A percentile compares a stretch with the other conserved stretches of the same genome.
phyloP scores from a whole-genome alignment of 495 filamentous ascomycete species.

The Aspergillus homomorphus region DNA sequence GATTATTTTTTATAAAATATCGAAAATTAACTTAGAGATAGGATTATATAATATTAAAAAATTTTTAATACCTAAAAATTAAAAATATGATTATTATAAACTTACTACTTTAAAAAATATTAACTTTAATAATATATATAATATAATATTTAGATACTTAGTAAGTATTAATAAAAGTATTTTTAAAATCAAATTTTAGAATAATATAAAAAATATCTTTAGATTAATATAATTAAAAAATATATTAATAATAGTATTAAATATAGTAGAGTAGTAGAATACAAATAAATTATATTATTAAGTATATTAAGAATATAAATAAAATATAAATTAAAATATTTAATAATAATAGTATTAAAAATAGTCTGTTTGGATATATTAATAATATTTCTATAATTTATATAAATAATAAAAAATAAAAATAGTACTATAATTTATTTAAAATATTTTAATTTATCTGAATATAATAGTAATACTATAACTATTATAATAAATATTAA shows the following conservation, averaged over 20 bases:
- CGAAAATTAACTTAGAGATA: no score
- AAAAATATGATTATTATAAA: no score
- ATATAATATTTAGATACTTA: background rate
- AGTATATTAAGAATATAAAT: background rate
- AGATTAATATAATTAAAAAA: background rate
- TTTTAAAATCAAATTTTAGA: constrained; percentile 1
- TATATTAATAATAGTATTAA: background rate
- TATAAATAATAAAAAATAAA: background rate
- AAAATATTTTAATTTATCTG: no score
- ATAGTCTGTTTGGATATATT: background rate
- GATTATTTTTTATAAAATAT: no score
- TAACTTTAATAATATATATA: constrained; percentile 1
- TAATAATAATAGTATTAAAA: constrained; percentile 5
- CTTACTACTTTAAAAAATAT: no score
- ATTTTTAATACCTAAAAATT: no score
- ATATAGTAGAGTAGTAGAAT: background rate
- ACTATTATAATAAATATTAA: background rate
- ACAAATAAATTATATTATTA: background rate
- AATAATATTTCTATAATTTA: constrained; percentile 5
- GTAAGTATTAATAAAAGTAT: constrained; percentile 1
- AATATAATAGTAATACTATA: background rate
- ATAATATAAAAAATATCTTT: background rate
- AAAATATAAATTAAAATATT: background rate
- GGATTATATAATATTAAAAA: no score
- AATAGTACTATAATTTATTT: no score